These are phyloP conservation scores for Gossypium trilobum DNA, from an alignment of 441 rosid species.

Conservation along the genomic window DNA sequence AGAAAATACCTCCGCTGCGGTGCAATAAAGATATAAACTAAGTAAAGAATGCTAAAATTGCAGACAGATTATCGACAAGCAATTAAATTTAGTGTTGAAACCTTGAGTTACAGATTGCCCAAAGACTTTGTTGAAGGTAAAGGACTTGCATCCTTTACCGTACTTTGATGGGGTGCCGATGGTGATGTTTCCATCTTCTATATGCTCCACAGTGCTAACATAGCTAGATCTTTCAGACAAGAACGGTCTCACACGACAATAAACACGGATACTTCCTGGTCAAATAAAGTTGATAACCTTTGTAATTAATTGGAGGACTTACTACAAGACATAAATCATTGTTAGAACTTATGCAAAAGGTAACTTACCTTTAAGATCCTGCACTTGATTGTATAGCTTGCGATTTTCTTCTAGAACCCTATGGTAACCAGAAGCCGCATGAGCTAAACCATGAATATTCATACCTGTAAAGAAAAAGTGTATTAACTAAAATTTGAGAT, in stretches of 20 bases:
- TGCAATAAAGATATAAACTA: constrained; percentile 10
- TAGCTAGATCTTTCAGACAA: constrained; percentile 49
- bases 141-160: constrained; percentile 67
- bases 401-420: constrained; percentile 67
- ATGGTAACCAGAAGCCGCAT: constrained; percentile 60
- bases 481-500: constrained; percentile 8
- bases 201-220: constrained; percentile 50
- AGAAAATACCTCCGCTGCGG: constrained; percentile 80
- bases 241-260: constrained; percentile 91
- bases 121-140: constrained; percentile 86
- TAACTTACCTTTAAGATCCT: constrained; percentile 77
- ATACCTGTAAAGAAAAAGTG: constrained; percentile 36
- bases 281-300: constrained; percentile 15
- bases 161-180: constrained; percentile 64
- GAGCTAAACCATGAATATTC: constrained; percentile 47
- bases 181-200: constrained; percentile 61
- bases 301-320: constrained; percentile 8
- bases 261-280: constrained; percentile 84
- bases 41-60: constrained; percentile 10
- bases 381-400: constrained; percentile 58
- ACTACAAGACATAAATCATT: constrained; percentile 2
- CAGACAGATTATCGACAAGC: neutral
- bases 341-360: neutral
- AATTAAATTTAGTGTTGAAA: constrained; percentile 12
- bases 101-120: constrained; percentile 93